These are phyloP conservation scores for Austroboletus rostrupii DNA, from an alignment of 1,284 basidiomycete species.

Conservation along the genomic window DNA sequence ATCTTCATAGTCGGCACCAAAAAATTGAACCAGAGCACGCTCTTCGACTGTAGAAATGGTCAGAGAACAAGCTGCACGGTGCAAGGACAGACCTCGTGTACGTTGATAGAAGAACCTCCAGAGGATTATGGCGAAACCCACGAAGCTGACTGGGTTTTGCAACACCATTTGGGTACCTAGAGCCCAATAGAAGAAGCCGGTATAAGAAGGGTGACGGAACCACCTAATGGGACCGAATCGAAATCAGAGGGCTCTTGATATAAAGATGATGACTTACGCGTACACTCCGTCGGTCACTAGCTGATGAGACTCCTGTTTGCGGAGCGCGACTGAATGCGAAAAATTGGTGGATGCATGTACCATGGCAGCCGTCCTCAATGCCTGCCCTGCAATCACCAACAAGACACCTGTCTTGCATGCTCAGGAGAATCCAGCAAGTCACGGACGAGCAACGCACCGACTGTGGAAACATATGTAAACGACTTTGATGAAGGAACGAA, in stretches of 20 bases:
- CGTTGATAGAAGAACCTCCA: conserved; percentile 86
- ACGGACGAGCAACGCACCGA: conserved; percentile 44
- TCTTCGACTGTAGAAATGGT: conserved; percentile 62
- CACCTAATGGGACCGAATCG: conserved; percentile 45
- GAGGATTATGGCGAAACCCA: conserved; percentile 60
- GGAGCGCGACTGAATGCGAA: conserved; percentile 80
- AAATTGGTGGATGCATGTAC: conserved; percentile 93
- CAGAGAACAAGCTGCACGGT: conserved; percentile 3
- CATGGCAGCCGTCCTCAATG: conserved; percentile 87
- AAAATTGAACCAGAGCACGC: conserved; percentile 68
- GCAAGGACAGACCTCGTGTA: conserved; percentile 63
- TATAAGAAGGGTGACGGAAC: conserved; percentile 94
- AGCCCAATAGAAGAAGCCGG: conserved; percentile 98
- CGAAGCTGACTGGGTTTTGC: conserved; percentile 79
- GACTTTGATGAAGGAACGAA: conserved; percentile 61
- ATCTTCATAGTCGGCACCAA: conserved; percentile 72
- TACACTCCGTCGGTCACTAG: conserved; percentile 88
- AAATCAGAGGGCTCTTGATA: background rate
- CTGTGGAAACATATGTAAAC: conserved; percentile 46
- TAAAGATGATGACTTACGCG: conserved; percentile 47
- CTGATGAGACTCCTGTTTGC: conserved; percentile 70
- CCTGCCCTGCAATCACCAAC: conserved; percentile 70
- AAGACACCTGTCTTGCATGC: conserved; percentile 47
- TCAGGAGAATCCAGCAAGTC: conserved; percentile 1
- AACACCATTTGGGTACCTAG: conserved; percentile 91